Percentiles rank a stretch among this genome's conserved stretches.
These are phyloP conservation scores for Triticum monococcum DNA, from an alignment of 176 grass and related monocot genomes.

Conservation along the genomic window DNA sequence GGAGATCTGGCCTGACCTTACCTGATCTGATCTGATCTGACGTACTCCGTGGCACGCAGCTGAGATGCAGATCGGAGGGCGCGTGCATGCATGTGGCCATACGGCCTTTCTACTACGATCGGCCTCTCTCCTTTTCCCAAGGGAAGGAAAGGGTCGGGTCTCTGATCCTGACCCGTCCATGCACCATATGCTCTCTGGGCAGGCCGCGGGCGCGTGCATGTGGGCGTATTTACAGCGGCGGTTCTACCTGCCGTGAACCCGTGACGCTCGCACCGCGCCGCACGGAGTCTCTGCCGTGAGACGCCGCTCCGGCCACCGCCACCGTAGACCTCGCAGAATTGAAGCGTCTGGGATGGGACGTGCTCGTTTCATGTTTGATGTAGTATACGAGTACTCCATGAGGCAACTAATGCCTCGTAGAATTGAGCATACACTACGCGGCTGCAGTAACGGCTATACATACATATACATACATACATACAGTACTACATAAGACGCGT, in stretches of 20 bases:
- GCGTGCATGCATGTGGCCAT: slow-evolving; percentile 7
- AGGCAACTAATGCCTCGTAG: no score
- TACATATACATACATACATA: no score
- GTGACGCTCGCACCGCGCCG: neutral
- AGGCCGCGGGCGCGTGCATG: neutral
- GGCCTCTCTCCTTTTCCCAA: no score
- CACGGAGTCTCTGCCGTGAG: neutral
- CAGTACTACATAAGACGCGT: neutral
- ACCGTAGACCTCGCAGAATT: no score
- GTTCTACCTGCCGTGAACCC: neutral
- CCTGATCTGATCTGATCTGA: neutral
- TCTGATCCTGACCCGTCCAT: neutral
- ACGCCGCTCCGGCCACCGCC: neutral
- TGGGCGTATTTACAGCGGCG: slow-evolving; percentile 15
- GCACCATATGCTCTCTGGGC: neutral
- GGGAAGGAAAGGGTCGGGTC: no score
- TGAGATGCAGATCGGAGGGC: neutral
- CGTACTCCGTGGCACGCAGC: neutral
- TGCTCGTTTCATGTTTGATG: no score
- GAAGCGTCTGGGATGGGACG: no score
- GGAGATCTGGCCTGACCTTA: neutral
- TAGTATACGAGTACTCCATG: no score
- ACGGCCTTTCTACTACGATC: neutral
- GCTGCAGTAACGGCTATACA: no score
- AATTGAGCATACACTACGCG: no score